phyloP scores from a whole-genome alignment of 2,329 filamentous ascomycete species.

The Dactylonectria estremocensis region DNA sequence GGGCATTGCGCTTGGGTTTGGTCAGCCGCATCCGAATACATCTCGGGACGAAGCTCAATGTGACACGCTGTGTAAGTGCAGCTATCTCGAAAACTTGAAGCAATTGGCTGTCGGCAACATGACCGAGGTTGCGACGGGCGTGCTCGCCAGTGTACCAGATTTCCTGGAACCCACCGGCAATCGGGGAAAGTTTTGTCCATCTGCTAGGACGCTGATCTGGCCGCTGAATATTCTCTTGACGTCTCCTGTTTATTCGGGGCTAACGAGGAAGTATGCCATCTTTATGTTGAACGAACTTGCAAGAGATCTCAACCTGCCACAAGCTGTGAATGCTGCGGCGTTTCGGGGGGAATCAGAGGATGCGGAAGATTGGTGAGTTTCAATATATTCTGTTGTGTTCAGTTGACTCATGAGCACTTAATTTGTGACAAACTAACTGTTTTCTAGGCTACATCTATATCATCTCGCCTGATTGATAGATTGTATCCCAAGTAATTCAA shows the following conservation, averaged over 20 bases:
- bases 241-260: conserved; percentile 20
- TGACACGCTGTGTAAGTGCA: neutral
- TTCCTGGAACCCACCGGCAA: conserved; percentile 31
- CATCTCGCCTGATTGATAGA: neutral
- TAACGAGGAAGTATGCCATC: conserved; percentile 30
- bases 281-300: conserved; percentile 40
- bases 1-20: neutral
- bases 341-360: conserved; percentile 10
- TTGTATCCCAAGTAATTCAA: neutral
- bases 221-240: conserved; percentile 42
- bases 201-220: conserved; percentile 44
- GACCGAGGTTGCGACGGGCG: conserved; percentile 33
- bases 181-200: conserved; percentile 36
- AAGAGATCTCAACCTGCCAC: conserved; percentile 41
- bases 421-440: neutral
- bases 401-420: neutral
- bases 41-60: neutral
- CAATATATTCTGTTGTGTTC: neutral
- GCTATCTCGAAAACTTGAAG: conserved; percentile 18
- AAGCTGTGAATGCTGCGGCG: conserved; percentile 26
- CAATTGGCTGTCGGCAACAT: conserved; percentile 32
- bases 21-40: neutral
- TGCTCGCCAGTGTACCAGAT: conserved; percentile 41
- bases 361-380: conserved; percentile 38
- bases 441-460: neutral